phyloP scores from a whole-genome alignment of 2,329 filamentous ascomycete genomes.

The Pyrenophora graminea region DNA sequence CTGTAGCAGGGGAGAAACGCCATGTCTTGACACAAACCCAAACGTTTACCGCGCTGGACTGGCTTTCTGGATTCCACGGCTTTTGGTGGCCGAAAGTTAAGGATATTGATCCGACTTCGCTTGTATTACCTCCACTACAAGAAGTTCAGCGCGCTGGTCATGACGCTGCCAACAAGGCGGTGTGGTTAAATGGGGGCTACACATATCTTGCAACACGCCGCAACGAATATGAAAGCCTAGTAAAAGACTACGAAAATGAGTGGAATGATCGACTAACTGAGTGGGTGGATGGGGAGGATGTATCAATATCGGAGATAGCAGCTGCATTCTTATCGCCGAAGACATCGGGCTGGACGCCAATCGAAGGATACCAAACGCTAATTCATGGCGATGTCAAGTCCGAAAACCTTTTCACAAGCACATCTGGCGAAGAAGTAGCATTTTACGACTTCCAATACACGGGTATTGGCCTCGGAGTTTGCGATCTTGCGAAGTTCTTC shows the following conservation, averaged over 20 bases:
- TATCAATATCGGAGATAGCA: conserved; percentile 58
- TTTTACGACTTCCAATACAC: conserved; percentile 74
- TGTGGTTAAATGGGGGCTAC: conserved; percentile 71
- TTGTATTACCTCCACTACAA: conserved; percentile 61
- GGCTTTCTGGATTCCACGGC: conserved; percentile 66
- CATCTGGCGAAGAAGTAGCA: conserved; percentile 56
- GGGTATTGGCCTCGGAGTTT: conserved; percentile 66
- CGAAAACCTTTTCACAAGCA: conserved; percentile 67
- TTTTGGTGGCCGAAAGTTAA: conserved; percentile 53
- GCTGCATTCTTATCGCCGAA: conserved; percentile 57
- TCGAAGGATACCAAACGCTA: conserved; percentile 55
- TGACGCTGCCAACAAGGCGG: conserved; percentile 15
- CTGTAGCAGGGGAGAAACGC: conserved; percentile 61
- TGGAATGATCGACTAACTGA: conserved; percentile 60
- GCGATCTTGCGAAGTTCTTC: conserved; percentile 69
- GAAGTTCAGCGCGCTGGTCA: conserved; percentile 50
- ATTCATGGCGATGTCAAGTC: conserved; percentile 73
- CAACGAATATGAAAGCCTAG: conserved; percentile 59
- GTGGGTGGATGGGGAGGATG: conserved; percentile 19
- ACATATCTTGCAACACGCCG: conserved; percentile 68
- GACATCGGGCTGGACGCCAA: conserved; percentile 33
- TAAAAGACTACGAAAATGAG: conserved; percentile 54
- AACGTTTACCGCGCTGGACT: conserved; percentile 61
- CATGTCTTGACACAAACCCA: conserved; percentile 54
- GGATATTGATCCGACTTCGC: conserved; percentile 36